Evolutionary conservation across 2,329 filamentous ascomycete species (phyloP).

Genomic region (Trichophyton equinum): DNA sequence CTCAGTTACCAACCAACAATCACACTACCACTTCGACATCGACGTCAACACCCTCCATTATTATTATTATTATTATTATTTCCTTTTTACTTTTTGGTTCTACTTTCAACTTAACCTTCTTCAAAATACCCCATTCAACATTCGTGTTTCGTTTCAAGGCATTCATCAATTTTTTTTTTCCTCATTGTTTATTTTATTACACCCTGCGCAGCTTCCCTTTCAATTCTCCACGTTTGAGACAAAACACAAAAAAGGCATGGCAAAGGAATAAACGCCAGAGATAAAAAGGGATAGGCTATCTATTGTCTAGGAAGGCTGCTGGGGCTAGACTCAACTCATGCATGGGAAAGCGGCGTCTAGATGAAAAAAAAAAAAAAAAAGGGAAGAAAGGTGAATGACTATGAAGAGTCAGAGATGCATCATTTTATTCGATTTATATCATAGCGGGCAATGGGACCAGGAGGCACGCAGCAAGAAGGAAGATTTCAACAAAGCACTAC

Average conservation of each 20-base stretch:
- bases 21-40: not conserved
- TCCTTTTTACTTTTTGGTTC: not conserved
- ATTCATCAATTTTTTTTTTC: not conserved
- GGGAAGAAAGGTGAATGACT: not conserved
- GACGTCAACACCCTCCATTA: too few species aligned
- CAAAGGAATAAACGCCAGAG: not conserved
- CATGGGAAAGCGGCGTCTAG: constrained; percentile 3
- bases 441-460: not conserved
- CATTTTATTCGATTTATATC: constrained; percentile 1
- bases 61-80: not conserved
- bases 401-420: not conserved
- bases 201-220: not conserved
- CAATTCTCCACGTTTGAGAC: not conserved
- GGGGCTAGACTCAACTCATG: constrained; percentile 5
- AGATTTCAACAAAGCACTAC: constrained; percentile 5
- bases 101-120: constrained; percentile 1
- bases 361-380: not conserved
- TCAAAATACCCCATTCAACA: constrained; percentile 4
- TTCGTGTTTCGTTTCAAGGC: constrained; percentile 1
- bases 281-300: not conserved
- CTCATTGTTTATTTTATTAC: not conserved
- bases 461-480: constrained; percentile 1
- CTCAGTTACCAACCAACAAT: not conserved
- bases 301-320: not conserved
- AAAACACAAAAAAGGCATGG: not conserved